Conservation (phyloP, 257 asterid genomes). For the Craterostigma plantagineum region DNA sequence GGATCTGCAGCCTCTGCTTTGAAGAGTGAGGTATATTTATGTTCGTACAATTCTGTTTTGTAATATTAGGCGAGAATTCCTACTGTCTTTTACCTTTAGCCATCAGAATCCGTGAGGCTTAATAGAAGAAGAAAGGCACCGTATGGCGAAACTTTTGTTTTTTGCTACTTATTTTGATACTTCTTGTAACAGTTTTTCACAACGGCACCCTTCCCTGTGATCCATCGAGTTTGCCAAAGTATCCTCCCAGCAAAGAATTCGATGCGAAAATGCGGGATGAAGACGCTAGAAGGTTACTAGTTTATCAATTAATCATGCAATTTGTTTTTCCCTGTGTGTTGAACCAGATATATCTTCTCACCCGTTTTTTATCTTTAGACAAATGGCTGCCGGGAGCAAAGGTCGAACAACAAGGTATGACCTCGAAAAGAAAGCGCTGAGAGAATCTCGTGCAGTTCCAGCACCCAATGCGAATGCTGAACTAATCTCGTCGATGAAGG, state of each 20-base stretch:
- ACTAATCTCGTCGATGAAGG: conserved; percentile 60
- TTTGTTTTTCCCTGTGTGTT: background rate
- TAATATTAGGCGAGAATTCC: too few species aligned
- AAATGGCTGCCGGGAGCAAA: conserved; percentile 48
- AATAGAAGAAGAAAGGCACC: too few species aligned
- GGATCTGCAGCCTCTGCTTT: conserved; percentile 47
- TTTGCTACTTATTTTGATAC: background rate
- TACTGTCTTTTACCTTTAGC: too few species aligned
- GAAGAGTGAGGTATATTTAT: conserved; percentile 38
- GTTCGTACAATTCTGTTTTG: background rate
- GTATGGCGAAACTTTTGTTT: too few species aligned
- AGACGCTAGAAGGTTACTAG: conserved; percentile 71
- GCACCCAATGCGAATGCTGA: conserved; percentile 80
- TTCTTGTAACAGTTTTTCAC: conserved; percentile 46
- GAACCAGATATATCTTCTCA: background rate
- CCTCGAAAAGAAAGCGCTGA: conserved; percentile 30
- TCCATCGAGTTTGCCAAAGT: conserved; percentile 82
- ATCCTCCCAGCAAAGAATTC: conserved; percentile 95
- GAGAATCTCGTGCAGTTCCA: conserved; percentile 60
- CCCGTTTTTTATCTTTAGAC: conserved; percentile 35
- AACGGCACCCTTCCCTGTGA: conserved; percentile 80
- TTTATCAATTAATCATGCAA: background rate
- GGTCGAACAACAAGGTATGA: conserved; percentile 26
- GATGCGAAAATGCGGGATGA: conserved; percentile 93
- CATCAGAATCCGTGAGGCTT: too few species aligned